Percentiles rank a stretch among this genome's conserved stretches.
phyloP scores from a whole-genome alignment of 768 basidiomycete genomes.

The Panaeolus cyanescens region DNA sequence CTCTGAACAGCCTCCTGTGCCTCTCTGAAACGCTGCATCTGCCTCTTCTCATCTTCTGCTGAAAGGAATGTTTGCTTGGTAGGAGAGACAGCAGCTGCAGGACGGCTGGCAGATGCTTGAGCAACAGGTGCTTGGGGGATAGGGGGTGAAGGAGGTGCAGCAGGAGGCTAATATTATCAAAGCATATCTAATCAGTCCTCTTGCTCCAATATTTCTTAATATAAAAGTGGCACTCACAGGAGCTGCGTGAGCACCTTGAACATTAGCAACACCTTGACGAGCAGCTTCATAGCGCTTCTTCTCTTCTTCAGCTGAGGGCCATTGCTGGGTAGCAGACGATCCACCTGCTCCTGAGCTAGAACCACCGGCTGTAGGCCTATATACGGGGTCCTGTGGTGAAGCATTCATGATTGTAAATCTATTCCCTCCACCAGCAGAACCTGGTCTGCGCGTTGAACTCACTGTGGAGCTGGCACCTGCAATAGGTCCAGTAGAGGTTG shows the following conservation, averaged over 20 bases:
- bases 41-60: constrained; percentile 76
- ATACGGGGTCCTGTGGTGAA: constrained; percentile 29
- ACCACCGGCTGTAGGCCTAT: constrained; percentile 13
- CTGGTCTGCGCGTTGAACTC: constrained; percentile 20
- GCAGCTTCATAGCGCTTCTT: constrained; percentile 63
- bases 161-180: constrained; percentile 22
- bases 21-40: constrained; percentile 53
- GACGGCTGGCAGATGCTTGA: constrained; percentile 14
- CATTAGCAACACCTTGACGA: constrained; percentile 55
- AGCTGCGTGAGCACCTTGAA: constrained; percentile 45
- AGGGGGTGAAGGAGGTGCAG: constrained; percentile 18
- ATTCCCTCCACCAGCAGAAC: constrained; percentile 26
- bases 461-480: constrained; percentile 9
- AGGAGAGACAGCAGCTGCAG: constrained; percentile 16
- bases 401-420: constrained; percentile 46
- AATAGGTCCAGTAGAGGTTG: constrained; percentile 10
- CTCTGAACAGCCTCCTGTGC: constrained; percentile 68
- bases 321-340: constrained; percentile 25
- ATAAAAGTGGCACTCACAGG: constrained; percentile 28
- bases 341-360: constrained; percentile 14
- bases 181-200: constrained; percentile 2
- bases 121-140: constrained; percentile 11
- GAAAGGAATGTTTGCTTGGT: constrained; percentile 50
- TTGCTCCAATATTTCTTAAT: not conserved
- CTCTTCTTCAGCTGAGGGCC: constrained; percentile 64